Conservation (phyloP, 257 asterid genomes). For the Salvia hispanica region DNA sequence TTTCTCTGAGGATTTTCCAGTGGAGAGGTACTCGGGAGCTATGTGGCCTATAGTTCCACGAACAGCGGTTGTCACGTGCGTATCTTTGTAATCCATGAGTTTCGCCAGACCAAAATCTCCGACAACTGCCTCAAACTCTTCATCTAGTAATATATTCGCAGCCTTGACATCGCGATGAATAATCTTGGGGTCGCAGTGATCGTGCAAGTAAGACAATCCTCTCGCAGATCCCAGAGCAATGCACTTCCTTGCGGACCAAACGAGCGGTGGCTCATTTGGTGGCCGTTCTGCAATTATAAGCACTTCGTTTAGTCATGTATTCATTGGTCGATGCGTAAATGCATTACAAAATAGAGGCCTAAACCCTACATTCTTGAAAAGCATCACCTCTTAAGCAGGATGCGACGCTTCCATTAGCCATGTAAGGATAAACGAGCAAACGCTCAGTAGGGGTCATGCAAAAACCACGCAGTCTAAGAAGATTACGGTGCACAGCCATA, state of each 20-base stretch:
- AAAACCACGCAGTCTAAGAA: constrained; percentile 56
- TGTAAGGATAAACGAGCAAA: constrained; percentile 58
- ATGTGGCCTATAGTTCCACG: constrained; percentile 68
- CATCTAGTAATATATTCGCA: constrained; percentile 57
- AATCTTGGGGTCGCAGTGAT: constrained; percentile 63
- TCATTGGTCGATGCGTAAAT: not conserved
- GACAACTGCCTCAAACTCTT: constrained; percentile 63
- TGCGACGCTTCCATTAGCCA: constrained; percentile 68
- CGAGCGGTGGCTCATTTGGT: constrained; percentile 52
- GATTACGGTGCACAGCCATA: constrained; percentile 67
- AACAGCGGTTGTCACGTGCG: constrained; percentile 65
- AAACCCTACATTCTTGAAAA: not conserved
- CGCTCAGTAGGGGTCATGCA: constrained; percentile 65
- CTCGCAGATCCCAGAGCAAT: constrained; percentile 61
- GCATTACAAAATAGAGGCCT: no score
- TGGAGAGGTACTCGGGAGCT: constrained; percentile 61
- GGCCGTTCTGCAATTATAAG: constrained; percentile 48
- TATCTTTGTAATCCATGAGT: constrained; percentile 59
- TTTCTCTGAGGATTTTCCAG: constrained; percentile 63
- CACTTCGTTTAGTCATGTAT: not conserved
- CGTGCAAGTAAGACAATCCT: constrained; percentile 57
- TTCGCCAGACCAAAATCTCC: constrained; percentile 70
- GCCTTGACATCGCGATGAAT: constrained; percentile 65
- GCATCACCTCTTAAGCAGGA: constrained; percentile 59
- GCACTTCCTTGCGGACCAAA: constrained; percentile 54